These are phyloP conservation scores for Candida quercuum DNA, from an alignment of 805 yeast genomes.

Conservation along the genomic window DNA sequence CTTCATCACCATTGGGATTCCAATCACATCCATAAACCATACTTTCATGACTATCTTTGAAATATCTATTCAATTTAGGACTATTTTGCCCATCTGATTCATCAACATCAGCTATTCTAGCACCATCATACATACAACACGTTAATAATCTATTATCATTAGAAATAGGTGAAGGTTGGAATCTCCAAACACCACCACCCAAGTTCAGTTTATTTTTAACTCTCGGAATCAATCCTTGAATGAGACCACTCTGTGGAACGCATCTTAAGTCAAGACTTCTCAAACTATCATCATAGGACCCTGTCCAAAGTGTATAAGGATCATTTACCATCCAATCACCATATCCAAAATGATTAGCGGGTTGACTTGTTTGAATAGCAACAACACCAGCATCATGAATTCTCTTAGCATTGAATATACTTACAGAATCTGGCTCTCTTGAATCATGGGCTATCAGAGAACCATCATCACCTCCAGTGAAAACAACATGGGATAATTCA, in stretches of 20 bases:
- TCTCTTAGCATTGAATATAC: constrained; percentile 36
- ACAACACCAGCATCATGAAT: constrained; percentile 91
- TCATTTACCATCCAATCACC: constrained; percentile 37
- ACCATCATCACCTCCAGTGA: constrained; percentile 91
- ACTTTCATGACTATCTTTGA: constrained; percentile 73
- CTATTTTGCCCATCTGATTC: constrained; percentile 22
- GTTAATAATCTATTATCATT: constrained; percentile 50
- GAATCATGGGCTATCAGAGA: constrained; percentile 69
- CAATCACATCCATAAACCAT: constrained; percentile 98
- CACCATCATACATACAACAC: constrained; percentile 97
- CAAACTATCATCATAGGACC: constrained; percentile 84
- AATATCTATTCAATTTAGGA: constrained; percentile 33
- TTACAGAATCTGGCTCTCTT: constrained; percentile 28
- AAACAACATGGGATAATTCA: constrained; percentile 50
- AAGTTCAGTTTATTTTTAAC: constrained; percentile 42
- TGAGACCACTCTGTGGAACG: constrained; percentile 33
- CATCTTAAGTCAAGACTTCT: constrained; percentile 65
- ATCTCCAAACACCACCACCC: constrained; percentile 96
- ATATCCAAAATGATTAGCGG: constrained; percentile 27
- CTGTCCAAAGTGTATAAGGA: constrained; percentile 66
- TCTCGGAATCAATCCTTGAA: constrained; percentile 48
- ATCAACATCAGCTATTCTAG: constrained; percentile 55
- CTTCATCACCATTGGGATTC: constrained; percentile 41
- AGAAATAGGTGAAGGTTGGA: constrained; percentile 52
- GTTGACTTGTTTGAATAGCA: constrained; percentile 57